Evolutionary conservation across 495 filamentous ascomycete species (phyloP).

Genomic region (Hypoxylon cercidicola): DNA sequence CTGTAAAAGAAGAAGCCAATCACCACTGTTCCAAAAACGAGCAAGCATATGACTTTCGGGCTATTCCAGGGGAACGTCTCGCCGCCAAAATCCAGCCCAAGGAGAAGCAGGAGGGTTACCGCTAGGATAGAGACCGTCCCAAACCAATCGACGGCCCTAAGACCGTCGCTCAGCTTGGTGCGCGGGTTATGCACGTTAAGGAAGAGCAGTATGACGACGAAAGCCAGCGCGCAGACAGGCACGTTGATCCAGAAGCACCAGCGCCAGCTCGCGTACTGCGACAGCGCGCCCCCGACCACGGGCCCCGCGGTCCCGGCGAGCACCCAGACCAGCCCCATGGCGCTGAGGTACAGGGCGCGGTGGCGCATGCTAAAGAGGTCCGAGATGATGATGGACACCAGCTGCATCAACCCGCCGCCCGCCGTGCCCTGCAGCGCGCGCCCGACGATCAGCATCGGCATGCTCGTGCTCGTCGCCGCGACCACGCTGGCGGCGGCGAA

Average conservation of each 20-base stretch:
- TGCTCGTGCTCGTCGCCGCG: slow-evolving; percentile 69
- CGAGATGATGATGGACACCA: slow-evolving; percentile 78
- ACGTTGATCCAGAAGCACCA: slow-evolving; percentile 66
- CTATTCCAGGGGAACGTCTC: slow-evolving; percentile 73
- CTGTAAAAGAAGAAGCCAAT: slow-evolving; percentile 67
- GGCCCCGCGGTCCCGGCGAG: slow-evolving; percentile 74
- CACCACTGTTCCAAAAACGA: slow-evolving; percentile 71
- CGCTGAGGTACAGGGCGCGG: slow-evolving; percentile 44
- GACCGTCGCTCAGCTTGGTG: slow-evolving; percentile 61
- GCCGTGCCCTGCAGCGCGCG: slow-evolving; percentile 79
- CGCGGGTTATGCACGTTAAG: slow-evolving; percentile 70
- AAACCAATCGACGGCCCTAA: slow-evolving; percentile 62
- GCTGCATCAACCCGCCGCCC: slow-evolving; percentile 77
- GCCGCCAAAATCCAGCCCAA: slow-evolving; percentile 78
- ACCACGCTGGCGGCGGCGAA: slow-evolving; percentile 71
- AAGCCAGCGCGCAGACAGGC: slow-evolving; percentile 64
- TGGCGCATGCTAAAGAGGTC: slow-evolving; percentile 64
- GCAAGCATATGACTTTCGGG: slow-evolving; percentile 73
- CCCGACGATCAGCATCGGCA: slow-evolving; percentile 76
- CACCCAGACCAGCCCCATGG: slow-evolving; percentile 71
- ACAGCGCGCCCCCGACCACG: slow-evolving; percentile 75
- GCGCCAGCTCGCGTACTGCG: slow-evolving; percentile 50
- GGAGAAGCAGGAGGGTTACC: slow-evolving; percentile 76
- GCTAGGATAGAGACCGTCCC: slow-evolving; percentile 68
- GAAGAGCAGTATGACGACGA: slow-evolving; percentile 64